A percentile compares a stretch with the other conserved stretches of the same genome.
These are phyloP conservation scores for Phialophora macrospora DNA, from an alignment of 2,329 filamentous ascomycete species.

Conservation along the genomic window DNA sequence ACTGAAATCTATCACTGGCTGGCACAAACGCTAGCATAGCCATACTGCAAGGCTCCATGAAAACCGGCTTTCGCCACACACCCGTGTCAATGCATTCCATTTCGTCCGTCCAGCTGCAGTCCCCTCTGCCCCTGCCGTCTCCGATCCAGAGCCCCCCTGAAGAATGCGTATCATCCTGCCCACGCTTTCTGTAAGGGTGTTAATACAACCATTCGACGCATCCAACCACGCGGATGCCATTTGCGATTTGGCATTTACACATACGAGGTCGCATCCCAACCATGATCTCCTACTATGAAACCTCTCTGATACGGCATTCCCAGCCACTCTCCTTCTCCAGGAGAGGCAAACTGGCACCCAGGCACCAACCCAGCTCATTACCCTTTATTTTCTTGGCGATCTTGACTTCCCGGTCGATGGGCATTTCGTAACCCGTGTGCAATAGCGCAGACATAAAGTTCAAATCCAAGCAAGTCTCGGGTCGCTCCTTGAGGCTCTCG, in stretches of 20 bases:
- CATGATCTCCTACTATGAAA: constrained; percentile 58
- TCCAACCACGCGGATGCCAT: neutral
- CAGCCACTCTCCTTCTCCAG: constrained; percentile 82
- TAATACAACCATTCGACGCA: neutral
- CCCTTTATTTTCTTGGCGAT: constrained; percentile 99
- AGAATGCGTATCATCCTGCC: neutral
- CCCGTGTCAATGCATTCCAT: neutral
- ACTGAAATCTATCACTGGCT: neutral
- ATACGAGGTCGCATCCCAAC: neutral
- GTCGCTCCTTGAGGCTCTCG: constrained; percentile 76
- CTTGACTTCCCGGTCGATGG: constrained; percentile 91
- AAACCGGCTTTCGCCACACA: neutral
- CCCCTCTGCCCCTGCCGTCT: neutral
- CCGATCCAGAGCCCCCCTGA: neutral
- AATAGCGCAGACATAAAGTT: constrained; percentile 95
- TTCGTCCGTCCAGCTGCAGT: neutral
- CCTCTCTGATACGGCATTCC: constrained; percentile 82
- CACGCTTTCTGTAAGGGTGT: neutral
- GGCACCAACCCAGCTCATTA: constrained; percentile 96
- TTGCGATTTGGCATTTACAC: neutral
- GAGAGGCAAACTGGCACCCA: constrained; percentile 90
- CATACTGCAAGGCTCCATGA: neutral
- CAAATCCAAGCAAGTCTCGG: constrained; percentile 91
- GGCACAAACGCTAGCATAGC: neutral
- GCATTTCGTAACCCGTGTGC: constrained; percentile 98